phyloP scores from a whole-genome alignment of 225 moss, liverwort and hornwort genomes.

The Rhytidiadelphus loreus region DNA sequence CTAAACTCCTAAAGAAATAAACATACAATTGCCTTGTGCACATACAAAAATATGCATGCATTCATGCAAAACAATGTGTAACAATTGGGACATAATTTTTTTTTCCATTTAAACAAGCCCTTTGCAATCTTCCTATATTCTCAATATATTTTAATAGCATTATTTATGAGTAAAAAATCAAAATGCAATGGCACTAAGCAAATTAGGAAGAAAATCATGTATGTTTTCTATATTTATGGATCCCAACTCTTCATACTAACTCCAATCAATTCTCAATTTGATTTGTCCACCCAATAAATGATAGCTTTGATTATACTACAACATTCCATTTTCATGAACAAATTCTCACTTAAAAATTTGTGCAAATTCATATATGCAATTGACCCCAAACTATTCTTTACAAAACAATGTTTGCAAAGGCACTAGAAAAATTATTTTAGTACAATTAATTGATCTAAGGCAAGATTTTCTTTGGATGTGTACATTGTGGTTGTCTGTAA shows the following conservation, averaged over 20 bases:
- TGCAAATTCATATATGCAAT: background rate
- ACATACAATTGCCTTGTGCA: background rate
- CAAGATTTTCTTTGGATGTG: accelerated
- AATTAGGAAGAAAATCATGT: background rate
- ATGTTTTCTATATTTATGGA: accelerated
- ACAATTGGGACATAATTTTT: background rate
- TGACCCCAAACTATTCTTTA: background rate
- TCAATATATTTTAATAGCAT: background rate
- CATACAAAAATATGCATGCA: background rate
- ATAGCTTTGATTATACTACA: background rate
- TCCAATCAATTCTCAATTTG: background rate
- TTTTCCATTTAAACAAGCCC: background rate
- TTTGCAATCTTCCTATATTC: background rate
- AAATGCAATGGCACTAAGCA: background rate
- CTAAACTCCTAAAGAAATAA: accelerated
- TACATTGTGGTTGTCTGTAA: accelerated
- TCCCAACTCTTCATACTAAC: background rate
- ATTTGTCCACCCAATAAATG: background rate
- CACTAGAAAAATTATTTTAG: background rate
- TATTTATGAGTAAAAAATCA: background rate
- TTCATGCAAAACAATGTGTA: background rate
- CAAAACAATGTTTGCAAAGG: background rate
- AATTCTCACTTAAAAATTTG: background rate
- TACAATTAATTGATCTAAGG: background rate
- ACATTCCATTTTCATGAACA: background rate